Evolutionary conservation across 1,284 basidiomycete species (phyloP).

Genomic region (Apiotrichum laibachii): DNA sequence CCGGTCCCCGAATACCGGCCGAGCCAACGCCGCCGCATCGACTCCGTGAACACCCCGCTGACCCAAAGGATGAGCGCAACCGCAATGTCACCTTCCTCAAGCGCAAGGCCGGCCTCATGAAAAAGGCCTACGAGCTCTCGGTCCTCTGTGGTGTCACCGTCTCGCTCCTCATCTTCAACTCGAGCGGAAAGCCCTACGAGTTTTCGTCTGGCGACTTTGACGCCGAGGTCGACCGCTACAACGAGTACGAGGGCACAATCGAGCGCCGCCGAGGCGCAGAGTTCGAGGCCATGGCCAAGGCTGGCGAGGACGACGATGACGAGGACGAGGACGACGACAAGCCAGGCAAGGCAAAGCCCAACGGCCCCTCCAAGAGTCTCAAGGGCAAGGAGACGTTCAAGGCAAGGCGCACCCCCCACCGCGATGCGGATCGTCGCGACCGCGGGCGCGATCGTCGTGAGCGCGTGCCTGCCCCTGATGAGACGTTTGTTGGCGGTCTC

Average conservation of each 20-base stretch:
- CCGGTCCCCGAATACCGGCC: background rate
- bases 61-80: conserved; percentile 48
- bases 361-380: conserved; percentile 28
- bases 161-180: conserved; percentile 49
- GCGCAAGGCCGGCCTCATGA: conserved; percentile 52
- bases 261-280: conserved; percentile 49
- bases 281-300: conserved; percentile 46
- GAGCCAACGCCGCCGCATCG: no score
- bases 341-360: conserved; percentile 10
- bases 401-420: conserved; percentile 15
- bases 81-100: conserved; percentile 34
- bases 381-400: conserved; percentile 49
- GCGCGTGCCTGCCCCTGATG: conserved; percentile 14
- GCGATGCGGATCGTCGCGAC: conserved; percentile 1
- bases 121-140: conserved; percentile 52
- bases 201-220: conserved; percentile 48
- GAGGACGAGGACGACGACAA: conserved; percentile 32
- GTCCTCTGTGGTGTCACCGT: conserved; percentile 51
- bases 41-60: background rate
- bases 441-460: conserved; percentile 5
- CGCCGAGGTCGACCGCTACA: conserved; percentile 46
- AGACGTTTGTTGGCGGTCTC: conserved; percentile 36
- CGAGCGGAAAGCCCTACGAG: conserved; percentile 49
- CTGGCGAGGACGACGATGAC: conserved; percentile 44
- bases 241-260: conserved; percentile 51